A percentile compares a stretch with the other conserved stretches of the same genome.
These are phyloP conservation scores for Phaeoacremonium minimum DNA, from an alignment of 2,329 filamentous ascomycete genomes.

Conservation along the genomic window DNA sequence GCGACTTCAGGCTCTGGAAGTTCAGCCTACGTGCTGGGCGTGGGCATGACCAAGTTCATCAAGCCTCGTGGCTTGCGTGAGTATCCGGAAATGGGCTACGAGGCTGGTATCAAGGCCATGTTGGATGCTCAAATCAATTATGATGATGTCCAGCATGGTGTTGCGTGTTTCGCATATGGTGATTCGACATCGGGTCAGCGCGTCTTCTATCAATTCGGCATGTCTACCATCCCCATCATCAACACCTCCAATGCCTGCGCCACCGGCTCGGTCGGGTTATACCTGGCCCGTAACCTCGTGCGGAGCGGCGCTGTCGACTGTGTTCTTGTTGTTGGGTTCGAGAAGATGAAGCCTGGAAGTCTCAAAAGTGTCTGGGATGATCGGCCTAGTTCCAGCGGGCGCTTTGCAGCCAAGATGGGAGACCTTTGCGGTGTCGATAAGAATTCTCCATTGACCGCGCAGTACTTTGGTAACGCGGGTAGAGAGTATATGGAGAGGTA, in stretches of 20 bases:
- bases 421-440: constrained; percentile 77
- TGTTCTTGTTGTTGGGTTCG: constrained; percentile 88
- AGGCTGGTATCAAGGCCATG: constrained; percentile 86
- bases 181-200: constrained; percentile 93
- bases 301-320: constrained; percentile 79
- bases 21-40: constrained; percentile 88
- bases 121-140: constrained; percentile 87
- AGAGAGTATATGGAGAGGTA: constrained; percentile 92
- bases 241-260: constrained; percentile 99
- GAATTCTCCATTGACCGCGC: constrained; percentile 72
- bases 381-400: constrained; percentile 72
- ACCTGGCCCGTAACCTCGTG: constrained; percentile 78
- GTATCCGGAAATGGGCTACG: constrained; percentile 91
- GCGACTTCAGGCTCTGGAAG: neutral
- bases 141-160: constrained; percentile 89
- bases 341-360: constrained; percentile 96
- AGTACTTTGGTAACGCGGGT: constrained; percentile 94
- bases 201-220: constrained; percentile 98
- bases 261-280: constrained; percentile 87
- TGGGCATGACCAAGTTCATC: constrained; percentile 99
- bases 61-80: constrained; percentile 92
- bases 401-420: constrained; percentile 72
- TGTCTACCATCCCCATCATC: constrained; percentile 93
- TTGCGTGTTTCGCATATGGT: constrained; percentile 96
- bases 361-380: constrained; percentile 83